phyloP scores from a whole-genome alignment of 208 protist species.

The Wallacemonas sp. region DNA sequence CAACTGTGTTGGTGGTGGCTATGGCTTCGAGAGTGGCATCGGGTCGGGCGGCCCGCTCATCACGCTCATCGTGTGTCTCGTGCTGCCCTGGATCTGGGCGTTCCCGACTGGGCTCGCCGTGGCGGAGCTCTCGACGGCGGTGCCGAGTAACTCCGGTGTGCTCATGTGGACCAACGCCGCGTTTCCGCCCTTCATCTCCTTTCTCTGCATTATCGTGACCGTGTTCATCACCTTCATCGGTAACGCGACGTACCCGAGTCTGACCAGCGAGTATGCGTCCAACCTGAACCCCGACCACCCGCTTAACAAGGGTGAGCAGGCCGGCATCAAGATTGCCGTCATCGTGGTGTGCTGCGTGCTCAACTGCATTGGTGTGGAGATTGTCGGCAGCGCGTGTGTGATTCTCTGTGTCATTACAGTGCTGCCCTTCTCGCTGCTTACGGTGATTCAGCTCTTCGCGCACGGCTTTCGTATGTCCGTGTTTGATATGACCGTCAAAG shows the following conservation, averaged over 20 bases:
- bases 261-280: constrained; percentile 71
- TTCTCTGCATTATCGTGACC: constrained; percentile 71
- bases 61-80: constrained; percentile 70
- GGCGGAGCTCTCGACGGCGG: constrained; percentile 75
- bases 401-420: constrained; percentile 67
- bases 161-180: constrained; percentile 88
- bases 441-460: constrained; percentile 65
- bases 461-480: constrained; percentile 73
- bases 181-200: constrained; percentile 73
- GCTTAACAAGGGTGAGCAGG: constrained; percentile 32
- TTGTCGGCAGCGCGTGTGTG: constrained; percentile 66
- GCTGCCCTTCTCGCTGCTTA: constrained; percentile 68
- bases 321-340: constrained; percentile 67
- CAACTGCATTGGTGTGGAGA: constrained; percentile 74
- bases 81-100: constrained; percentile 81
- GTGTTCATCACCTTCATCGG: constrained; percentile 85
- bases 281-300: constrained; percentile 24
- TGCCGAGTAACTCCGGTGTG: constrained; percentile 85
- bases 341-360: constrained; percentile 65
- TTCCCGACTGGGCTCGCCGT: constrained; percentile 82
- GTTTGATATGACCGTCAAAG: constrained; percentile 49
- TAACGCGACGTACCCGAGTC: constrained; percentile 81
- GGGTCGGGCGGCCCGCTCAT: constrained; percentile 75
- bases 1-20: constrained; percentile 79
- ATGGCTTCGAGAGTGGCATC: constrained; percentile 86